Percentiles rank a stretch among this genome's conserved stretches.
Conservation (phyloP, 371 early-diverging fungal genomes). For the Parasitella parasitica region DNA sequence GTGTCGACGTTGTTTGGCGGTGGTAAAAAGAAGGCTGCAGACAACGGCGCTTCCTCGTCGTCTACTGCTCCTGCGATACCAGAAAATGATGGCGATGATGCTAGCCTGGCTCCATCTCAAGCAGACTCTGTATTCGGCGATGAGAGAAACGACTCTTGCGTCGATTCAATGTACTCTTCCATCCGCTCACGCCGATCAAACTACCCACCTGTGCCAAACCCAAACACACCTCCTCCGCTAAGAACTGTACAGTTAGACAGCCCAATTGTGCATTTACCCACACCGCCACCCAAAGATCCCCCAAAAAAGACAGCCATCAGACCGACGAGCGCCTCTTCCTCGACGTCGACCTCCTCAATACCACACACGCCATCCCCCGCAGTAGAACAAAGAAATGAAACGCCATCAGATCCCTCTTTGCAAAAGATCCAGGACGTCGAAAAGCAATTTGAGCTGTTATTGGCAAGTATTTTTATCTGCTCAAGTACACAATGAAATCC, state of each 20-base stretch:
- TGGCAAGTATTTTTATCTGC: conserved; percentile 25
- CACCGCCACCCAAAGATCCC: conserved; percentile 14
- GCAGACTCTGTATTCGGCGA: conserved; percentile 30
- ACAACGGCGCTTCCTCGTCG: background rate
- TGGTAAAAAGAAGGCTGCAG: conserved; percentile 12
- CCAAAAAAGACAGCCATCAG: too few species aligned
- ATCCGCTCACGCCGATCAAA: conserved; percentile 32
- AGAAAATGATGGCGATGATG: background rate
- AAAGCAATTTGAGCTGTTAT: conserved; percentile 40
- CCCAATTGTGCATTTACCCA: conserved; percentile 27
- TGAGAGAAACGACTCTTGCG: conserved; percentile 21
- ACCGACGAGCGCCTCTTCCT: background rate
- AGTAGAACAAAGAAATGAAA: conserved; percentile 4
- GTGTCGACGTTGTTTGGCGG: conserved; percentile 29
- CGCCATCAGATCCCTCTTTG: conserved; percentile 7
- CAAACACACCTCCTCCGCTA: conserved; percentile 30
- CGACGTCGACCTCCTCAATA: background rate
- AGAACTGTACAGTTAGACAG: conserved; percentile 36
- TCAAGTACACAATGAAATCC: background rate
- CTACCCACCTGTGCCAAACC: conserved; percentile 23
- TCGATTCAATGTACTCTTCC: conserved; percentile 44
- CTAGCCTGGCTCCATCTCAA: background rate
- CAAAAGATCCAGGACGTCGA: conserved; percentile 36
- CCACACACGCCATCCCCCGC: background rate
- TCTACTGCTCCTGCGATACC: background rate